Evolutionary conservation across 345 rosid species (phyloP).

Genomic region (Barbarea vulgaris): DNA sequence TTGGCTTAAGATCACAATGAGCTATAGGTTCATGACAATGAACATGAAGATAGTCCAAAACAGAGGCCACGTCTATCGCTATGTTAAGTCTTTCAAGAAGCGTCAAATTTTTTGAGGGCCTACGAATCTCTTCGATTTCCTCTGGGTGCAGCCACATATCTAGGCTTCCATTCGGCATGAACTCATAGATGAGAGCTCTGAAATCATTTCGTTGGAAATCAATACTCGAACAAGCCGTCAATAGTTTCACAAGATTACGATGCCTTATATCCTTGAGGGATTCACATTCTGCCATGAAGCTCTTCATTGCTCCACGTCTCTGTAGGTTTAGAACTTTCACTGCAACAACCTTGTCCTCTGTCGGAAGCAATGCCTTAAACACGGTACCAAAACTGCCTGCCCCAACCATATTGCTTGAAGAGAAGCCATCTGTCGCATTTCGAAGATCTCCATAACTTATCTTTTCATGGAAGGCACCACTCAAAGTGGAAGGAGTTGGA

Average conservation of each 20-base stretch:
- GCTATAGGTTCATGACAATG: neutral
- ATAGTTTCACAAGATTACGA: neutral
- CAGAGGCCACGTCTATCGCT: slow-evolving; percentile 23
- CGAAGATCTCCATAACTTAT: slow-evolving; percentile 1
- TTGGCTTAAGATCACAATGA: slow-evolving; percentile 4
- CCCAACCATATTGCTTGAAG: neutral
- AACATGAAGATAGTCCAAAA: slow-evolving; percentile 13
- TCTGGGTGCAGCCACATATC: slow-evolving; percentile 44
- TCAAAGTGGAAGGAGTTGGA: neutral
- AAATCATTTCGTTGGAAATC: neutral
- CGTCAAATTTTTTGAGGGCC: slow-evolving; percentile 1
- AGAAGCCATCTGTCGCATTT: neutral
- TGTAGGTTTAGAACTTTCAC: slow-evolving; percentile 43
- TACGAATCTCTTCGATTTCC: neutral
- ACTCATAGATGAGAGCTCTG: slow-evolving; percentile 50
- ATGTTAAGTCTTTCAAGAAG: slow-evolving; percentile 40
- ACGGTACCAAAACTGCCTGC: neutral
- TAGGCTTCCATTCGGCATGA: neutral
- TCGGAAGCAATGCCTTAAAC: neutral
- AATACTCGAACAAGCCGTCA: neutral
- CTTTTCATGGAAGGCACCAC: neutral
- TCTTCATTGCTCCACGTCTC: slow-evolving; percentile 45
- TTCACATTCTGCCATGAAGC: slow-evolving; percentile 52
- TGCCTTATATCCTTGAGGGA: slow-evolving; percentile 33
- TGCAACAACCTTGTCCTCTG: neutral